Percentiles rank a stretch among this genome's conserved stretches.
Evolutionary conservation across 345 rosid species (phyloP).

Genomic region (Ailanthus altissimus): DNA sequence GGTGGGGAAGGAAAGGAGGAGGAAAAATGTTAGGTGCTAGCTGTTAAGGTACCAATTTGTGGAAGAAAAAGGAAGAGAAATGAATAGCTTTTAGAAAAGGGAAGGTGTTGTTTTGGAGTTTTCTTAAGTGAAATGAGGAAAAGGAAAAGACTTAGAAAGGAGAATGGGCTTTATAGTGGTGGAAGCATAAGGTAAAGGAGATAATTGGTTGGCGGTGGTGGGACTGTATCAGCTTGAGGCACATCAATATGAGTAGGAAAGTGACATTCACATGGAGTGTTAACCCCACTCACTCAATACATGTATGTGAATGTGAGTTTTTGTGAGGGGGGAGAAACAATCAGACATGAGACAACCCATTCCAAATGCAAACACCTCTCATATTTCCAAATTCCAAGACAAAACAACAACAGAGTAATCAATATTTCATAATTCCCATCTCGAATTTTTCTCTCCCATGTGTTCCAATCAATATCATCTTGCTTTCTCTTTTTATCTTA

Average conservation of each 20-base stretch:
- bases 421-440: background rate
- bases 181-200: constrained; percentile 17
- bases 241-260: constrained; percentile 32
- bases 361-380: background rate
- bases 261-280: constrained; percentile 50
- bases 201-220: constrained; percentile 12
- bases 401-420: background rate
- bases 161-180: constrained; percentile 16
- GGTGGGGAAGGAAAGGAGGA: constrained; percentile 4
- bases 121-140: background rate
- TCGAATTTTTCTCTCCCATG: background rate
- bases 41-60: constrained; percentile 23
- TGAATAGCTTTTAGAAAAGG: constrained; percentile 23
- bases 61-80: constrained; percentile 25
- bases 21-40: constrained; percentile 27
- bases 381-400: background rate
- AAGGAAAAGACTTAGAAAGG: constrained; percentile 10
- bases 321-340: background rate
- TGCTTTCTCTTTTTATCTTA: background rate
- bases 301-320: background rate
- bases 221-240: constrained; percentile 27
- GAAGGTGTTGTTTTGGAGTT: constrained; percentile 16
- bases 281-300: constrained; percentile 30
- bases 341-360: background rate
- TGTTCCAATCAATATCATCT: background rate